Evolutionary conservation across 495 filamentous ascomycete genomes (phyloP).

Genomic region (Xylaria acuta): DNA sequence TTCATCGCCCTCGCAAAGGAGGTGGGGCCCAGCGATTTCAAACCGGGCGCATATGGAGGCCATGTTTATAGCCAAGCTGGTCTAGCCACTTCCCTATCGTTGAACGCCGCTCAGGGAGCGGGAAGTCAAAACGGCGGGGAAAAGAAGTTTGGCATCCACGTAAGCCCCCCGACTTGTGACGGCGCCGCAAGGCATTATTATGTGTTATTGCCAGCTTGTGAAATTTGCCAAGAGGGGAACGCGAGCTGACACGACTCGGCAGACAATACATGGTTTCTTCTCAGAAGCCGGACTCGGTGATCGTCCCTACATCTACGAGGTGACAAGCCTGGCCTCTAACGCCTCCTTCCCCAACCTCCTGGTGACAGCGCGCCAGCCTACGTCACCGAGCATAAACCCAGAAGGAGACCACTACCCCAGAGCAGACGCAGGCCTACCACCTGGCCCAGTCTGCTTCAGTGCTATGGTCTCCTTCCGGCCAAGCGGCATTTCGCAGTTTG

Average conservation of each 20-base stretch:
- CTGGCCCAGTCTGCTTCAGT: conserved; percentile 63
- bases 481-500: conserved; percentile 35
- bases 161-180: conserved; percentile 44
- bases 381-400: conserved; percentile 41
- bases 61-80: conserved; percentile 73
- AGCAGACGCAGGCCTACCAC: conserved; percentile 43
- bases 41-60: conserved; percentile 60
- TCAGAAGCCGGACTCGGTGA: conserved; percentile 59
- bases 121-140: conserved; percentile 29
- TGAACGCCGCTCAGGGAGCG: conserved; percentile 44
- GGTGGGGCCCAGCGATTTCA: neutral
- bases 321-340: conserved; percentile 61
- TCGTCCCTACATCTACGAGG: conserved; percentile 66
- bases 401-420: conserved; percentile 41
- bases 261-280: conserved; percentile 75
- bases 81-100: conserved; percentile 63
- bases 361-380: conserved; percentile 62
- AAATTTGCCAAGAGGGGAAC: neutral
- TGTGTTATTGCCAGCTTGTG: neutral
- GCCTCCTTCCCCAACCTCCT: conserved; percentile 63
- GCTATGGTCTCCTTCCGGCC: conserved; percentile 65
- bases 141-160: conserved; percentile 61
- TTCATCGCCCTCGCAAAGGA: conserved; percentile 10
- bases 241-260: conserved; percentile 2
- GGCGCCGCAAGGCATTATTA: neutral